Conservation (phyloP, 2,329 filamentous ascomycete species). For the Grosmannia huntii region DNA sequence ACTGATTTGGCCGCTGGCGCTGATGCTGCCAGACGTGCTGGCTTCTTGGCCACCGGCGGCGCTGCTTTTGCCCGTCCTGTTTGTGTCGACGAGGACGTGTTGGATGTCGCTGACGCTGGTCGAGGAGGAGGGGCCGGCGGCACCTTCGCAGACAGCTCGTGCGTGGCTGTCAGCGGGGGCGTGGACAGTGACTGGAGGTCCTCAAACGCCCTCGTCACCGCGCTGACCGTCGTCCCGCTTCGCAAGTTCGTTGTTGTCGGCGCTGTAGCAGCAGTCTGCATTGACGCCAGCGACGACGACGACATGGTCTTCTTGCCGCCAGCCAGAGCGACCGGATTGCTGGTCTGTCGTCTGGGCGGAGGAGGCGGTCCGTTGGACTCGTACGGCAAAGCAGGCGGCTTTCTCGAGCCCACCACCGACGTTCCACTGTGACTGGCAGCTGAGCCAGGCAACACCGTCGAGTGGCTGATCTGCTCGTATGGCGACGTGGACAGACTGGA, state of each 20-base stretch:
- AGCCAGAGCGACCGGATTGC: constrained; percentile 5
- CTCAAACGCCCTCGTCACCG: constrained; percentile 8
- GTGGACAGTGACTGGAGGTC: constrained; percentile 5
- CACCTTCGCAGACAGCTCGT: neutral
- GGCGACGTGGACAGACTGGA: constrained; percentile 47
- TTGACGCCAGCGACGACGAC: constrained; percentile 23
- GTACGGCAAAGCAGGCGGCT: constrained; percentile 15
- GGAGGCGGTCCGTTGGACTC: constrained; percentile 27
- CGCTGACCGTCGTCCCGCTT: constrained; percentile 3
- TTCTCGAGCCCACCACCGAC: constrained; percentile 21
- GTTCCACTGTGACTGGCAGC: constrained; percentile 24
- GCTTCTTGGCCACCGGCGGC: constrained; percentile 52
- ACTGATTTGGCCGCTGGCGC: neutral
- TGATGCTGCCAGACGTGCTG: constrained; percentile 34
- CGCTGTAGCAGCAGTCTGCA: constrained; percentile 18
- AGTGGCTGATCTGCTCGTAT: constrained; percentile 44
- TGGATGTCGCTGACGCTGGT: constrained; percentile 17
- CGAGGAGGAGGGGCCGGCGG: constrained; percentile 7
- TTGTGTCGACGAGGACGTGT: constrained; percentile 19
- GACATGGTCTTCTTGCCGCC: neutral
- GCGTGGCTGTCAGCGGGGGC: neutral
- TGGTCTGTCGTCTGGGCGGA: constrained; percentile 13
- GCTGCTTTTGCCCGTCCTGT: constrained; percentile 19
- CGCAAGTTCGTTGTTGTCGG: neutral
- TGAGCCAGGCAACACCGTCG: constrained; percentile 31